Percentiles rank a stretch among this genome's conserved stretches.
These are phyloP conservation scores for Novymonas esmeraldas DNA, from an alignment of 208 protist genomes.

Conservation along the genomic window DNA sequence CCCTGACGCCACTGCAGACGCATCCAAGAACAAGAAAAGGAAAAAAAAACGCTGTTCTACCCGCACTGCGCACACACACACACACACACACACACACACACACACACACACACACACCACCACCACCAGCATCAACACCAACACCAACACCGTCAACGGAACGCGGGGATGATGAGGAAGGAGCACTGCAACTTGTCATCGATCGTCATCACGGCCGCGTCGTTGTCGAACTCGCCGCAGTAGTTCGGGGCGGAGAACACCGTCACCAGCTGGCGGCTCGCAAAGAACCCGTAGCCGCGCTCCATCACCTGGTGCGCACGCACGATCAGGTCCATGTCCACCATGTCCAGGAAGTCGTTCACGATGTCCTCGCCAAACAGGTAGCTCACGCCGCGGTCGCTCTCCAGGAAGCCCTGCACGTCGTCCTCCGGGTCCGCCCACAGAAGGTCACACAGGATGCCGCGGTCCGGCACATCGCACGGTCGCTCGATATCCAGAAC, in stretches of 20 bases:
- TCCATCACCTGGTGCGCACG: conserved; percentile 98
- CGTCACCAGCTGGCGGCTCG: conserved; percentile 98
- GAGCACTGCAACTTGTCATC: conserved; percentile 97
- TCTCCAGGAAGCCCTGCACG: conserved; percentile 96
- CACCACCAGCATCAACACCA: too few species aligned
- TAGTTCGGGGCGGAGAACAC: conserved; percentile 99
- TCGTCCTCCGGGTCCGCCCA: too few species aligned
- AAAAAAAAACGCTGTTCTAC: conserved; percentile 13
- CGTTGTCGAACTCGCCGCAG: conserved; percentile 99
- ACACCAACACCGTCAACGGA: not conserved
- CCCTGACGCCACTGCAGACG: too few species aligned
- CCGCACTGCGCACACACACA: not conserved
- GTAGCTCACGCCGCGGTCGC: conserved; percentile 97
- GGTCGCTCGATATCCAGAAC: conserved; percentile 95
- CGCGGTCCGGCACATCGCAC: too few species aligned
- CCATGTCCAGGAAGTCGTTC: too few species aligned
- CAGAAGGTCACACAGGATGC: too few species aligned
- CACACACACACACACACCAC: not conserved
- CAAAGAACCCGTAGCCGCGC: conserved; percentile 99
- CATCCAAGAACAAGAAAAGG: not conserved
- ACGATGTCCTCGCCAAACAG: conserved; percentile 98
- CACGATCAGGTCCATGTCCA: too few species aligned
- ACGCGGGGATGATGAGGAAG: conserved; percentile 86
- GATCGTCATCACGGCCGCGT: conserved; percentile 97
- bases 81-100: not conserved